These are phyloP conservation scores for Somion occarium DNA, from an alignment of 1,284 basidiomycete species.

Conservation along the genomic window DNA sequence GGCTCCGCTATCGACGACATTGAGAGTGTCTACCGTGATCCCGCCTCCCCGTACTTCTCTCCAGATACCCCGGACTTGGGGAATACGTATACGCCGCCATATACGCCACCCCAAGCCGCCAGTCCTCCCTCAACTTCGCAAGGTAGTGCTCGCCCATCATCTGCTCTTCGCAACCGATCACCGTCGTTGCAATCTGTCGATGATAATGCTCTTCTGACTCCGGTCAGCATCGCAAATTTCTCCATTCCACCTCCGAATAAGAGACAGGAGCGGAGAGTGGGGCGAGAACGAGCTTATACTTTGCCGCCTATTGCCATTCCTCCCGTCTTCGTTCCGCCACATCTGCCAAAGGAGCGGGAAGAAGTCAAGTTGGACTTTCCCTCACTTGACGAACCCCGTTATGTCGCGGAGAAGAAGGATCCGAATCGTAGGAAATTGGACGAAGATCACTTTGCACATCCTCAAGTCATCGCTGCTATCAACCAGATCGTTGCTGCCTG, in stretches of 20 bases:
- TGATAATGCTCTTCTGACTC: slow-evolving; percentile 8
- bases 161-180: slow-evolving; percentile 3
- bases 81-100: slow-evolving; percentile 1
- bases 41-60: slow-evolving; percentile 14
- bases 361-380: slow-evolving; percentile 5
- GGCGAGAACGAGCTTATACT: slow-evolving; percentile 2
- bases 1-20: slow-evolving; percentile 66
- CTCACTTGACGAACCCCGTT: slow-evolving; percentile 1
- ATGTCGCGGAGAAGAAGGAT: slow-evolving; percentile 2
- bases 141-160: slow-evolving; percentile 6
- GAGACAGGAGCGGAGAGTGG: neutral
- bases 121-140: slow-evolving; percentile 7
- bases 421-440: slow-evolving; percentile 13
- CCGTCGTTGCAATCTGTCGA: slow-evolving; percentile 6
- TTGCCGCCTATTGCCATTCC: slow-evolving; percentile 1
- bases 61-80: slow-evolving; percentile 11
- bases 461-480: slow-evolving; percentile 52
- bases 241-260: neutral
- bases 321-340: neutral
- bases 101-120: slow-evolving; percentile 12
- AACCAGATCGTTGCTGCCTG: slow-evolving; percentile 62
- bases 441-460: slow-evolving; percentile 51
- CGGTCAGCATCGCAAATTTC: slow-evolving; percentile 7
- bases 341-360: neutral
- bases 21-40: slow-evolving; percentile 47